A percentile compares a stretch with the other conserved stretches of the same genome.
Evolutionary conservation across 179 eudicot genomes (phyloP).

Genomic region (Monotropa hypopitys): DNA sequence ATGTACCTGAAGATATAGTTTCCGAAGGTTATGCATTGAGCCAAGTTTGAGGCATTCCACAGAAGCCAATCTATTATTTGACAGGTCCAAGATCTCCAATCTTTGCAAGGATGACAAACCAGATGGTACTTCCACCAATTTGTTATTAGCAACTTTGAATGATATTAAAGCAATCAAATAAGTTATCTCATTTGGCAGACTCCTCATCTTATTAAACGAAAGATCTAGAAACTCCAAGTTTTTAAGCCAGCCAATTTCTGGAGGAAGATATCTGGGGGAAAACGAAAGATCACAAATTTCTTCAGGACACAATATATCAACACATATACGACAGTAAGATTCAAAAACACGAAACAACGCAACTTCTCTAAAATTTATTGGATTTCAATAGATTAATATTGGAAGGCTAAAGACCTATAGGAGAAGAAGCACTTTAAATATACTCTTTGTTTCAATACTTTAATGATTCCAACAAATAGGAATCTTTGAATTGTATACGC

Average conservation of each 20-base stretch:
- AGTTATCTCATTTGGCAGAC: constrained; percentile 65
- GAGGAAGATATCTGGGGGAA: constrained; percentile 63
- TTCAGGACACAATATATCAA: neutral
- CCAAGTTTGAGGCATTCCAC: constrained; percentile 51
- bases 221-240: constrained; percentile 74
- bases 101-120: constrained; percentile 54
- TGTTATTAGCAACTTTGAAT: constrained; percentile 66
- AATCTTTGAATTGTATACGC: neutral
- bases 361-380: neutral
- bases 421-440: neutral
- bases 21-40: constrained; percentile 60
- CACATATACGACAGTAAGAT: neutral
- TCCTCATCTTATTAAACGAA: constrained; percentile 77
- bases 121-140: constrained; percentile 59
- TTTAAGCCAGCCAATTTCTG: constrained; percentile 70
- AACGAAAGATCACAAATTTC: constrained; percentile 4
- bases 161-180: constrained; percentile 46
- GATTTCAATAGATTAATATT: neutral
- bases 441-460: neutral
- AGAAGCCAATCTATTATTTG: constrained; percentile 69
- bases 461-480: neutral
- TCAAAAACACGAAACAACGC: neutral
- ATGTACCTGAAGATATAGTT: constrained; percentile 71
- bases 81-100: constrained; percentile 68
- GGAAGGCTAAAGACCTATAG: neutral